phyloP scores from a whole-genome alignment of 2,329 filamentous ascomycete species.

The Nemania bipapillata region DNA sequence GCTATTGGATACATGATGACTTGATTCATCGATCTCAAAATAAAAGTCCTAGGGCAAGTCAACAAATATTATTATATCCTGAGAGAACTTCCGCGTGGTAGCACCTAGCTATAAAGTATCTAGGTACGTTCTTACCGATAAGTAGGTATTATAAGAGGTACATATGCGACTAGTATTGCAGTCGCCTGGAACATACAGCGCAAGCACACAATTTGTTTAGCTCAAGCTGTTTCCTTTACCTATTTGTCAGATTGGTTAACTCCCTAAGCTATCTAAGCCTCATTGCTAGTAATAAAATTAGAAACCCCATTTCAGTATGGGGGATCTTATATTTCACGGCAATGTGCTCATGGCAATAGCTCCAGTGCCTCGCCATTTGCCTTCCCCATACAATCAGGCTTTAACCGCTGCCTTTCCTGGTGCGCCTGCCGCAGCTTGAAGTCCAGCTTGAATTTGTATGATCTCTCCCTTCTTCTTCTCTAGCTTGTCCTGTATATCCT shows the following conservation, averaged over 20 bases:
- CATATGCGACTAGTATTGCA: no score
- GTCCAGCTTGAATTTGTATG: constrained; percentile 64
- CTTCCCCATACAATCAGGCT: constrained; percentile 10
- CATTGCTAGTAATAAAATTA: background rate
- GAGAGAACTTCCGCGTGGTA: no score
- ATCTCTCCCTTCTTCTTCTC: constrained; percentile 70
- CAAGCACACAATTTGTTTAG: background rate
- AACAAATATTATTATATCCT: background rate
- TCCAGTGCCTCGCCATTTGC: background rate
- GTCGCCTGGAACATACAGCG: no score
- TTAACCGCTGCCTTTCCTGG: constrained; percentile 49
- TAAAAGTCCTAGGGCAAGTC: no score
- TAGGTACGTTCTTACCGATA: no score
- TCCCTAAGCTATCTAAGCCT: background rate
- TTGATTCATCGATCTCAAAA: no score
- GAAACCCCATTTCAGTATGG: background rate
- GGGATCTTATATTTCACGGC: background rate
- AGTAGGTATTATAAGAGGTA: no score
- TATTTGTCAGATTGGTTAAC: background rate
- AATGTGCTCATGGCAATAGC: background rate
- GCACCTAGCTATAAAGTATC: background rate
- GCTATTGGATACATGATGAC: no score
- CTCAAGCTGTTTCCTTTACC: background rate
- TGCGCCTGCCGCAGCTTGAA: constrained; percentile 57
- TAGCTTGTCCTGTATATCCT: constrained; percentile 65